A percentile compares a stretch with the other conserved stretches of the same genome.
Conservation (phyloP, 2,329 filamentous ascomycete genomes). For the Chaetomium globosum region DNA sequence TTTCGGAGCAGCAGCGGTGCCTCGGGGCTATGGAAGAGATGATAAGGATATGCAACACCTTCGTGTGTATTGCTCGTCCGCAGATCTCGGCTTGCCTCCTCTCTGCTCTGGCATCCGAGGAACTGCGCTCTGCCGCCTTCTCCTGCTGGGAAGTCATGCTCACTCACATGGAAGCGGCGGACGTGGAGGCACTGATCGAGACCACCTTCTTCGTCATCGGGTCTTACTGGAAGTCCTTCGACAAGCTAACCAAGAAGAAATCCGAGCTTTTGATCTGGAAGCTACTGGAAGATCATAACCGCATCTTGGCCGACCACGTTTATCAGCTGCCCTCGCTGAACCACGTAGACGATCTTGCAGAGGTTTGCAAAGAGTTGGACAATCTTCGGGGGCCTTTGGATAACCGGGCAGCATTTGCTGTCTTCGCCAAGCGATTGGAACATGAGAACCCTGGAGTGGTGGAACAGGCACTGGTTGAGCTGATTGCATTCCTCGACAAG, state of each 20-base stretch:
- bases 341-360: constrained; percentile 68
- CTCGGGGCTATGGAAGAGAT: constrained; percentile 86
- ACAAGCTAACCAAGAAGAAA: constrained; percentile 59
- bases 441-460: constrained; percentile 89
- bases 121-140: constrained; percentile 78
- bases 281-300: constrained; percentile 65
- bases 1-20: constrained; percentile 72
- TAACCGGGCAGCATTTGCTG: constrained; percentile 65
- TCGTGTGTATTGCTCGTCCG: constrained; percentile 78
- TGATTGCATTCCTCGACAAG: constrained; percentile 69
- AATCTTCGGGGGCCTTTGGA: constrained; percentile 67
- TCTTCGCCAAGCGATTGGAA: constrained; percentile 72
- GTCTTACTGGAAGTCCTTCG: constrained; percentile 74
- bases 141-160: constrained; percentile 83
- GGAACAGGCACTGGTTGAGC: constrained; percentile 75
- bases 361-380: constrained; percentile 67
- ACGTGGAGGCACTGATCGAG: constrained; percentile 78
- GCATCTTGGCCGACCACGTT: constrained; percentile 66
- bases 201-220: constrained; percentile 87
- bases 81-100: constrained; percentile 95
- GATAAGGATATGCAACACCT: constrained; percentile 72
- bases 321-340: constrained; percentile 77
- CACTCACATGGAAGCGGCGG: constrained; percentile 71
- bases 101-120: constrained; percentile 73
- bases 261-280: constrained; percentile 66